Base-by-base conservation (phyloP, 768 basidiomycete species). In the Dioszegia aurantiaca region DNA sequence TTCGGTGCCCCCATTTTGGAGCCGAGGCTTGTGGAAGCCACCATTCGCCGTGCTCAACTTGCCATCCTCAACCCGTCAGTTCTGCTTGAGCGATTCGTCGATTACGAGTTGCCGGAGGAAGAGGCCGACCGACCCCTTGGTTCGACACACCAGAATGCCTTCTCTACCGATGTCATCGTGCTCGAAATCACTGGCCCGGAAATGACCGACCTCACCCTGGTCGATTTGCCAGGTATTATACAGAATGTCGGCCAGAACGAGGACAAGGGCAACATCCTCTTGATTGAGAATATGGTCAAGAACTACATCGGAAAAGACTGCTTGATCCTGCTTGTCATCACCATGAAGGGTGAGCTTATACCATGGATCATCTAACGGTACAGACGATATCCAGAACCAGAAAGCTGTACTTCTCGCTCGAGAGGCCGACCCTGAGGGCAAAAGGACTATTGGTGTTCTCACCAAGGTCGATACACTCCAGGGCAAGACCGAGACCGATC, bases 341-440 rank as follows among this genome's bases (percentile, higher is more conserved):
- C 87, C 0, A 84, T 86, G 80, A 82, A 77, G 44, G 85, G 86
- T 85, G 58, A 21, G 73, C 48, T n/a, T 26, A 1, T 17, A 21
- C 9, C n/a, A 19, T 33, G 17, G 26, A 10, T 24, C 24, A 5
- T 9, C 53, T 55, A 39, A 55, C 9, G 17, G 4, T 24, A 66
- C 55, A 87, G 87, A 86, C 47, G 87, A 88, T 48, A 81, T 86
- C 30, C 80, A 87, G 59, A 87, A 84, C 56, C 85, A 86, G 64
- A 77, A 75, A 56, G 85, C 86, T 0, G 79, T 83, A 1, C 76
- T 56, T 2, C 73, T 87, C 0, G 87, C 86, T 0, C 78, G 69
- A 43, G 74, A 79, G 3, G 82, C 78, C 0, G 86, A 87, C 68
- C 81, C 81, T 0, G 57, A 76, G 0, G 85, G 85, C 1, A 72